Evolutionary conservation across 257 asterid species (phyloP).

Genomic region (Solanum pennellii): DNA sequence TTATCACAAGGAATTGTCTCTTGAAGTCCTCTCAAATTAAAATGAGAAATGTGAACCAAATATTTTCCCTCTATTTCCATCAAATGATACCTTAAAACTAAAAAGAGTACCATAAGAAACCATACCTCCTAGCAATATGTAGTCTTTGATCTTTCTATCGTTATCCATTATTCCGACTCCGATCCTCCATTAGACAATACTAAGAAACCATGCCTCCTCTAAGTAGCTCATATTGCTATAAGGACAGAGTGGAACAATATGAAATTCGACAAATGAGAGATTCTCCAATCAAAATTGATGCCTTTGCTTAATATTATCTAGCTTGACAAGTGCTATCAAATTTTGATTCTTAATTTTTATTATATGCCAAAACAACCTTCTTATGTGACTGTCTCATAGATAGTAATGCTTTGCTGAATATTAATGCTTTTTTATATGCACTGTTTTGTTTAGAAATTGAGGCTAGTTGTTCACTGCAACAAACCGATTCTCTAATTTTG

Average conservation of each 20-base stretch:
- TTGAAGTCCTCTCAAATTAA: not conserved
- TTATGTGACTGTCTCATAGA: not conserved
- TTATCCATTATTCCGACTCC: not conserved
- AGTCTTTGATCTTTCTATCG: not conserved
- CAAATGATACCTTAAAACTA: not conserved
- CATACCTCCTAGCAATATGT: not conserved
- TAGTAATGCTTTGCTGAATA: not conserved
- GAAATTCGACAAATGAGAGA: not conserved
- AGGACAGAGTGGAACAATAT: not conserved
- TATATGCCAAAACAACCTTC: not conserved
- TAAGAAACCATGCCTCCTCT: not conserved
- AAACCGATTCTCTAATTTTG: not conserved
- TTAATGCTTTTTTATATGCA: not conserved
- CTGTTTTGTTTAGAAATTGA: not conserved
- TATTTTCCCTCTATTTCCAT: not conserved
- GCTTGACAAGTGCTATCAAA: not conserved
- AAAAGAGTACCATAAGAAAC: not conserved
- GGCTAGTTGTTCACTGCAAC: not conserved
- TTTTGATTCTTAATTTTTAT: not conserved
- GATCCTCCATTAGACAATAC: not conserved
- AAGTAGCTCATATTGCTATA: not conserved
- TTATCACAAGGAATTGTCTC: not conserved
- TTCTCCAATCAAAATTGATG: not conserved
- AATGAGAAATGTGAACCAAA: not conserved
- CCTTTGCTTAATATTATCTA: not conserved